These are phyloP conservation scores for Corchorus capsularis DNA, from an alignment of 345 rosid species.

Conservation along the genomic window DNA sequence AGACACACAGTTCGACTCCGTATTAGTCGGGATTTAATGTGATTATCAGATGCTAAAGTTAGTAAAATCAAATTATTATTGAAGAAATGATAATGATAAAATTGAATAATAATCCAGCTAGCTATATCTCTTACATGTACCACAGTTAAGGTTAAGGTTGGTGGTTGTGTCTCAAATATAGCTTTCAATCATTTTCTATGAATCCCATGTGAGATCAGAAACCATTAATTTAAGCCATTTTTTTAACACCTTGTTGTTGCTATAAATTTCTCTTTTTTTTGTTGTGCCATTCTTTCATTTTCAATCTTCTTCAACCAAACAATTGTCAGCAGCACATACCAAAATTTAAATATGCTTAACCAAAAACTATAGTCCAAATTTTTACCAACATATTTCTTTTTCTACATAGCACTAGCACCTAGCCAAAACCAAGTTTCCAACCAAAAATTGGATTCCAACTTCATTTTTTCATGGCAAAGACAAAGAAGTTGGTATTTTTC, in stretches of 20 bases:
- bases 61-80: too few relatives aligned
- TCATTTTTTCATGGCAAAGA: constrained; percentile 33
- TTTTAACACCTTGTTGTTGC: not conserved
- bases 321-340: not conserved
- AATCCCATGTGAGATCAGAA: not conserved
- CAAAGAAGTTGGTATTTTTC: constrained; percentile 22
- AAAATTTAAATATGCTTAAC: not conserved
- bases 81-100: too few relatives aligned
- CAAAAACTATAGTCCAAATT: not conserved
- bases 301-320: not conserved
- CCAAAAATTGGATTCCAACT: not conserved
- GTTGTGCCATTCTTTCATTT: not conserved
- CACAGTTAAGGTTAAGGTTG: not conserved
- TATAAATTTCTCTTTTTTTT: not conserved
- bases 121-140: too few relatives aligned
- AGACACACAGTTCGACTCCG: too few relatives aligned
- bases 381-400: too few relatives aligned
- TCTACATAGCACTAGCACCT: not conserved
- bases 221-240: not conserved
- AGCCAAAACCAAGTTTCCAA: not conserved
- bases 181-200: not conserved
- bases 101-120: too few relatives aligned
- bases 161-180: not conserved
- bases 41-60: too few relatives aligned
- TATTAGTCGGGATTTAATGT: too few relatives aligned